phyloP scores from a whole-genome alignment of 164 flowering plant genomes.

The Chimonanthus praecox region DNA sequence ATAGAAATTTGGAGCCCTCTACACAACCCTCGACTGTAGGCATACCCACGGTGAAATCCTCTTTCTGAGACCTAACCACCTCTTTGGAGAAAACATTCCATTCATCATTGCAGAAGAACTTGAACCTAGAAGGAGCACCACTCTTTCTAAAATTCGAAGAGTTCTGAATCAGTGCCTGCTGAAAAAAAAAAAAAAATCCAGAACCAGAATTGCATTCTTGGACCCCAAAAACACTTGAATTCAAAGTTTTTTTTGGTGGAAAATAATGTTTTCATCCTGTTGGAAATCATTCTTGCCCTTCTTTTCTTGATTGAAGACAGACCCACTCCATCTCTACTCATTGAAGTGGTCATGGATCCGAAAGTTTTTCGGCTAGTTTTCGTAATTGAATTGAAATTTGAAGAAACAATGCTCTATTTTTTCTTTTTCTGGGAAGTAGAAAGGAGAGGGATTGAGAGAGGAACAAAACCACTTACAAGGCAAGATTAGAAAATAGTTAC shows the following conservation, averaged over 20 bases:
- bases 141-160: slow-evolving; percentile 8
- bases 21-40: neutral
- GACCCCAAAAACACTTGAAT: no score
- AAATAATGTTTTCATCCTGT: neutral
- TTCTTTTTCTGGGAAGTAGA: no score
- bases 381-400: neutral
- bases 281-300: neutral
- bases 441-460: no score
- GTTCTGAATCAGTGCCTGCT: slow-evolving; percentile 14
- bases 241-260: neutral
- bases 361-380: neutral
- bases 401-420: no score
- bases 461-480: no score
- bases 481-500: no score
- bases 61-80: slow-evolving; percentile 1
- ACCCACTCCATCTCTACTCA: neutral
- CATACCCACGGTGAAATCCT: slow-evolving; percentile 8
- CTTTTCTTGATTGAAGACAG: slow-evolving; percentile 1
- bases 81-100: slow-evolving; percentile 11
- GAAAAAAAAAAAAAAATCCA: neutral
- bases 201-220: neutral
- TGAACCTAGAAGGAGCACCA: slow-evolving; percentile 11
- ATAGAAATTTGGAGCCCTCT: slow-evolving; percentile 9
- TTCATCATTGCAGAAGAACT: slow-evolving; percentile 3
- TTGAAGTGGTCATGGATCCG: neutral